These are phyloP conservation scores for Chrysoporthe puriensis DNA, from an alignment of 2,329 filamentous ascomycete species.

Conservation along the genomic window DNA sequence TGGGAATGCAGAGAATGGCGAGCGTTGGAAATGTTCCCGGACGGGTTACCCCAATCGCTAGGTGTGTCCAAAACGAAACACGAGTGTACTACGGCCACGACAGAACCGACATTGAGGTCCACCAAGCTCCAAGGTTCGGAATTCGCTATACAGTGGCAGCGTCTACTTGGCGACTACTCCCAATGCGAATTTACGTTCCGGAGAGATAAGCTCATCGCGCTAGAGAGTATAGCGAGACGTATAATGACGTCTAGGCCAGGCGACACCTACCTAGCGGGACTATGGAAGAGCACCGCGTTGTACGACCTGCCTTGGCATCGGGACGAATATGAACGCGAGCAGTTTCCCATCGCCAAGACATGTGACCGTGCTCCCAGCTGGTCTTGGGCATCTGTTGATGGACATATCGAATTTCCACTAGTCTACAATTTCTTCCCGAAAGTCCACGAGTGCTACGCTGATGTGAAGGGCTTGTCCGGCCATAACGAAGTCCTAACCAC, in stretches of 20 bases:
- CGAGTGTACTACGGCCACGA: conserved; percentile 1
- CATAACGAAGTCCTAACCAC: neutral
- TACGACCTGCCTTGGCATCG: conserved; percentile 1
- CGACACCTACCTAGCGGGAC: conserved; percentile 2
- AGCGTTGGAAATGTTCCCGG: neutral
- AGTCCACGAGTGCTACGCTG: conserved; percentile 1
- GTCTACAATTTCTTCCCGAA: neutral
- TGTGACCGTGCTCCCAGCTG: conserved; percentile 1
- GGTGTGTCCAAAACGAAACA: neutral
- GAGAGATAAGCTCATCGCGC: conserved; percentile 4
- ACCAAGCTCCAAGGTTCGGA: neutral
- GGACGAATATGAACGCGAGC: neutral
- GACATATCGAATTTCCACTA: neutral
- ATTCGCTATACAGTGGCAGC: neutral
- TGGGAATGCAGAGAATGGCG: conserved; percentile 6
- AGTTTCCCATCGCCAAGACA: neutral
- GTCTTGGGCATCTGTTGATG: conserved; percentile 4
- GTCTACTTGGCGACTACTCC: neutral
- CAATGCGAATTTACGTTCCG: conserved; percentile 1
- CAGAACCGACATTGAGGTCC: neutral
- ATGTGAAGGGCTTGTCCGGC: neutral
- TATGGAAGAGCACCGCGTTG: conserved; percentile 5
- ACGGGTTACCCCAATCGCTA: neutral
- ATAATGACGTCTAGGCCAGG: neutral
- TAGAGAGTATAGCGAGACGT: conserved; percentile 1